Conservation (phyloP, 176 grass and related monocot genomes). For the Triticum monococcum region DNA sequence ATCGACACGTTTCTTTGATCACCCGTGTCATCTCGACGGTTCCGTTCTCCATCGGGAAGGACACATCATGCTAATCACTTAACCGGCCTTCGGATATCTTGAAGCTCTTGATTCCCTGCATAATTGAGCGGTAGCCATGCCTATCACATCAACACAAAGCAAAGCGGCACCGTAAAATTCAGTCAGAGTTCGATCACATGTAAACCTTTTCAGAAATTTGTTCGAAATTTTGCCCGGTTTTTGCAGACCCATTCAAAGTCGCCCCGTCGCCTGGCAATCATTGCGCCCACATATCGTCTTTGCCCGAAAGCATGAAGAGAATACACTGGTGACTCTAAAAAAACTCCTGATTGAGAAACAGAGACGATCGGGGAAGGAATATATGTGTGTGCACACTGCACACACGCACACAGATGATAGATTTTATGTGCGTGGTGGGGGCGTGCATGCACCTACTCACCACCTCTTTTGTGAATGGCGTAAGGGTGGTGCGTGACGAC, state of each 20-base stretch:
- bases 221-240: background rate
- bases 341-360: constrained; percentile 22
- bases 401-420: background rate
- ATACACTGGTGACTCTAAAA: constrained; percentile 13
- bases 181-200: background rate
- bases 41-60: background rate
- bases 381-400: constrained; percentile 10
- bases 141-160: background rate
- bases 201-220: background rate
- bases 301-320: constrained; percentile 34
- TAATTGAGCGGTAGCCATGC: background rate
- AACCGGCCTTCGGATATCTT: background rate
- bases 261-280: constrained; percentile 25
- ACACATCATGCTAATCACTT: background rate
- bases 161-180: background rate
- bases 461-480: constrained; percentile 36
- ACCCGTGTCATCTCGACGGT: background rate
- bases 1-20: constrained; percentile 2
- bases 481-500: constrained; percentile 59
- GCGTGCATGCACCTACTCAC: constrained; percentile 27
- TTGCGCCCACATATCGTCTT: background rate
- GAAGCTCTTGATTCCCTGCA: background rate
- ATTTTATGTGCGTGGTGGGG: constrained; percentile 20
- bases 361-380: constrained; percentile 10
- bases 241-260: background rate